A percentile compares a stretch with the other conserved stretches of the same genome.
These are phyloP conservation scores for Septoria linicola DNA, from an alignment of 2,329 filamentous ascomycete species.

Conservation along the genomic window DNA sequence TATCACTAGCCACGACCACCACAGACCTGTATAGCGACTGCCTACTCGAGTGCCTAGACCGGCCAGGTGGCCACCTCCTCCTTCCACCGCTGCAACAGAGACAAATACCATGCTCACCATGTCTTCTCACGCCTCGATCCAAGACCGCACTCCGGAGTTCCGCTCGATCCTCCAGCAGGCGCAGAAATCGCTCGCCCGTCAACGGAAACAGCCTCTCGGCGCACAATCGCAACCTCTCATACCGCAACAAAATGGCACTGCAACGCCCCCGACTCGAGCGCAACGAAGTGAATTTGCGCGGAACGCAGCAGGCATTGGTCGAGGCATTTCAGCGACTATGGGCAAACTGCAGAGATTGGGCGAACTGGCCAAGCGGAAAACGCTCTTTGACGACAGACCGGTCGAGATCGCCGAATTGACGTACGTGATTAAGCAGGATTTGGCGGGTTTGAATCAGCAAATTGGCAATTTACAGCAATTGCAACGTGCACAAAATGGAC, in stretches of 20 bases:
- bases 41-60: too few relatives aligned
- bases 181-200: slow-evolving; percentile 62
- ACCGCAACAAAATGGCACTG: slow-evolving; percentile 53
- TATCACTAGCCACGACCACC: background rate
- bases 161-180: slow-evolving; percentile 83
- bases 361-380: slow-evolving; percentile 91
- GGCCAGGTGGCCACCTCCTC: slow-evolving; percentile 23
- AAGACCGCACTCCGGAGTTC: slow-evolving; percentile 96
- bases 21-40: too few relatives aligned
- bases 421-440: slow-evolving; percentile 96
- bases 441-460: slow-evolving; percentile 80
- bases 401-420: slow-evolving; percentile 97
- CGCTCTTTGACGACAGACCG: slow-evolving; percentile 92
- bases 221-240: slow-evolving; percentile 75
- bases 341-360: slow-evolving; percentile 91
- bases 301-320: slow-evolving; percentile 85
- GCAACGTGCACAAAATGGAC: slow-evolving; percentile 66
- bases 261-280: slow-evolving; percentile 37
- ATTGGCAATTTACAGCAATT: slow-evolving; percentile 80
- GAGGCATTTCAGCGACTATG: slow-evolving; percentile 89
- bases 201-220: slow-evolving; percentile 70
- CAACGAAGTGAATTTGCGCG: slow-evolving; percentile 87
- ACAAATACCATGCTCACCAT: slow-evolving; percentile 41
- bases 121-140: slow-evolving; percentile 66
- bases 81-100: slow-evolving; percentile 11